Evolutionary conservation across 2,329 filamentous ascomycete genomes (phyloP), one percentile per base, ranked within the genome.

Genomic region (Pseudogymnoascus sp.): DNA sequence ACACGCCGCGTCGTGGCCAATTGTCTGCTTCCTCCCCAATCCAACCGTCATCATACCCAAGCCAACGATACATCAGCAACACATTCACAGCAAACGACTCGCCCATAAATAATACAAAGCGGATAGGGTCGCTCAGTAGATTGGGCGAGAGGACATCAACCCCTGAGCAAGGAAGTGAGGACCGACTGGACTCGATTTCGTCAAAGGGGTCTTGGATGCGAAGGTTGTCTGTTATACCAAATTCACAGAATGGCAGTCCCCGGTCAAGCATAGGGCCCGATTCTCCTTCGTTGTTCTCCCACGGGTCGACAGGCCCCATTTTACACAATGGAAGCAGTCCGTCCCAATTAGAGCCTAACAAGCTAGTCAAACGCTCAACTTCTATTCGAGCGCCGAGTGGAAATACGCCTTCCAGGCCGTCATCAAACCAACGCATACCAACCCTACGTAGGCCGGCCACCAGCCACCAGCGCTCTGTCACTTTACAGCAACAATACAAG

Each of bases 391-490:
- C 76, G 61, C 71, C 78, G 61, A 76, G 77, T 65, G 72, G 78
- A 59, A 76, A 79, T 5, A 72, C 77, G 46, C 67, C 77, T 34
- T 72, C 76, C 31, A 77, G 79, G 64, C 79, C 78, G 64, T 78
- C 86, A 34, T 78, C 86, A 34, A 84, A 77, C 67, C 82, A 86
- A 59, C 84, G 88, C 69, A 78, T 89, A 65, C 82, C 85, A 2
- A 85, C 83, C 21, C 80, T 93, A 64, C 85, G 88, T 64, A 80
- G 89, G 69, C 90, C 90, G 61, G 88, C 88, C 53, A 93, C 90
- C 16, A 92, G 89, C 73, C 89, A 92, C 71, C 88, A 93, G 72
- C 82, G 90, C 69, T 89, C 88, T 53, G 86, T 85, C 36, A 90
- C 88, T 1, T 77, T 91, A 28, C 85, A 89, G 68, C 82, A 86